Conservation (phyloP, 495 filamentous ascomycete genomes). For the Neurospora sp. region DNA sequence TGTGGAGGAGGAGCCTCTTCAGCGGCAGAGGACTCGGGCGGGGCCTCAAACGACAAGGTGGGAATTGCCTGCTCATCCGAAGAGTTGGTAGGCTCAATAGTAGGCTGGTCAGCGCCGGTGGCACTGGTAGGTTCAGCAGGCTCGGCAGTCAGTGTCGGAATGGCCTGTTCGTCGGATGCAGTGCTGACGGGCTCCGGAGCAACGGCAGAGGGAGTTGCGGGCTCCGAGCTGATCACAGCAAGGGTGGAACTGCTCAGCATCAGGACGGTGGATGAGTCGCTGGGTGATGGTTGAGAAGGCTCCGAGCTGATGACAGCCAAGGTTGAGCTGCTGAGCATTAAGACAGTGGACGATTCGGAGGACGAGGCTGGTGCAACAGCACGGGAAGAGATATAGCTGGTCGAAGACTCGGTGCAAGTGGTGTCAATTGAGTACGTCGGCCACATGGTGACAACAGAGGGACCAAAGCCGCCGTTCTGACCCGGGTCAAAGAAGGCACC, state of each 20-base stretch:
- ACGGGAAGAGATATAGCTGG: neutral
- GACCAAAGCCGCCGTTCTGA: neutral
- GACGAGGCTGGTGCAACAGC: neutral
- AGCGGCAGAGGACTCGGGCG: neutral
- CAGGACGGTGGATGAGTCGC: neutral
- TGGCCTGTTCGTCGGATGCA: neutral
- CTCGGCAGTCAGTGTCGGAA: neutral
- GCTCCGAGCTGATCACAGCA: neutral
- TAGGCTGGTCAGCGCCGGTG: neutral
- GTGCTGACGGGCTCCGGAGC: neutral
- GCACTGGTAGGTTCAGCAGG: neutral
- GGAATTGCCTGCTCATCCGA: neutral
- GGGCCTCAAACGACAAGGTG: neutral
- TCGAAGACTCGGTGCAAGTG: slow-evolving; percentile 2
- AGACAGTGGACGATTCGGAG: neutral
- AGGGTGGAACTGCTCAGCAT: neutral
- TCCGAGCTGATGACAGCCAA: neutral
- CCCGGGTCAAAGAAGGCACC: neutral
- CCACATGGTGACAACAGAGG: slow-evolving; percentile 4
- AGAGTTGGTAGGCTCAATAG: neutral
- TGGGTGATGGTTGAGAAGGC: neutral
- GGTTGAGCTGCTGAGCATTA: neutral
- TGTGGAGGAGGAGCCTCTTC: slow-evolving; percentile 8
- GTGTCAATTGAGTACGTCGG: neutral
- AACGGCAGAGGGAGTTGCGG: neutral